These are phyloP conservation scores for Lumnitzera littorea DNA, from an alignment of 345 rosid genomes.

Conservation along the genomic window DNA sequence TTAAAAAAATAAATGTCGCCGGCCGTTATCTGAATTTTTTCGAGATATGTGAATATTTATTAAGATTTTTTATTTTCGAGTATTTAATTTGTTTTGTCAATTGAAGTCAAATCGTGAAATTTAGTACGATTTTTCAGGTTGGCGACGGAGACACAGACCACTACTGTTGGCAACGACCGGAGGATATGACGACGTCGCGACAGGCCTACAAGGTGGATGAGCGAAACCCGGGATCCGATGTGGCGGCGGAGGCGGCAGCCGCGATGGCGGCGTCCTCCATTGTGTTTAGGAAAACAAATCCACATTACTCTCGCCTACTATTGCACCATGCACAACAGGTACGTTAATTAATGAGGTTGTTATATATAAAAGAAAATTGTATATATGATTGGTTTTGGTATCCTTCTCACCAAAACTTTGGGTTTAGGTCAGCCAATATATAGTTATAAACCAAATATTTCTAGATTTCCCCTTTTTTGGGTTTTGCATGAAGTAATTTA, in stretches of 20 bases:
- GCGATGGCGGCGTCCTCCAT: slow-evolving; percentile 86
- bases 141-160: slow-evolving; percentile 91
- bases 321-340: slow-evolving; percentile 66
- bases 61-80: too few relatives aligned
- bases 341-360: slow-evolving; percentile 3
- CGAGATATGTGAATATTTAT: too few relatives aligned
- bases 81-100: not conserved
- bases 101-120: too few relatives aligned
- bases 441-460: too few relatives aligned
- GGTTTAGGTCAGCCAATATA: too few relatives aligned
- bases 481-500: too few relatives aligned
- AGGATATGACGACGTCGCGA: slow-evolving; percentile 84
- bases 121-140: slow-evolving; percentile 31
- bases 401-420: not conserved
- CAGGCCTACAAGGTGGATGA: slow-evolving; percentile 63
- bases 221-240: slow-evolving; percentile 72
- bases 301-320: slow-evolving; percentile 62
- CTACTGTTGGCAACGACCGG: slow-evolving; percentile 96
- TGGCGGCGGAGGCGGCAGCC: slow-evolving; percentile 76
- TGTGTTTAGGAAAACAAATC: slow-evolving; percentile 60
- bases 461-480: too few relatives aligned
- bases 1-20: too few relatives aligned
- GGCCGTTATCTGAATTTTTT: too few relatives aligned
- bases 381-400: too few relatives aligned
- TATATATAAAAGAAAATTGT: too few relatives aligned